phyloP scores from a whole-genome alignment of 1,139 yeast species.

The Sporopachydermia cereana region DNA sequence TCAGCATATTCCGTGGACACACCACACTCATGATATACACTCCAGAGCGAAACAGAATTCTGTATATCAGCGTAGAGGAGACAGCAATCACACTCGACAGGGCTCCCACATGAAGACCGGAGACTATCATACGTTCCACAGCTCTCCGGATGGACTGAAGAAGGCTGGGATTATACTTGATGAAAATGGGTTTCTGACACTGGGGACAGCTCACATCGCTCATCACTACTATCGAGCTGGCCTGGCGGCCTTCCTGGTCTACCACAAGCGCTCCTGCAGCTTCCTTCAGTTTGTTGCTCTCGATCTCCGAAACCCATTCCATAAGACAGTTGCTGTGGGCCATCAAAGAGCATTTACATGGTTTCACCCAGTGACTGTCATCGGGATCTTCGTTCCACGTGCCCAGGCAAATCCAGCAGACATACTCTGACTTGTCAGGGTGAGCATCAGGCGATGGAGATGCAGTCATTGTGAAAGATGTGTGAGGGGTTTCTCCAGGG shows the following conservation, averaged over 20 bases:
- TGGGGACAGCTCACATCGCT: conserved; percentile 30
- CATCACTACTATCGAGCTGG: conserved; percentile 10
- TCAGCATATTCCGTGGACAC: conserved; percentile 21
- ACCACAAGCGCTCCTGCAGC: conserved; percentile 10
- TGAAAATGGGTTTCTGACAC: conserved; percentile 27
- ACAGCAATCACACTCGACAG: conserved; percentile 20
- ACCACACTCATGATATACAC: conserved; percentile 24
- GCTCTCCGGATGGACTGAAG: conserved; percentile 18
- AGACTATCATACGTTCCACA: conserved; percentile 15
- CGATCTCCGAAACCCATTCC: conserved; percentile 31
- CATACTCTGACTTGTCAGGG: not conserved
- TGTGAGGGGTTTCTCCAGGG: too few species aligned
- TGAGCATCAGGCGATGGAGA: not conserved
- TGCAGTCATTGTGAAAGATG: too few species aligned
- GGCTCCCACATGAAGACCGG: conserved; percentile 16
- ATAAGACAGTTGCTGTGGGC: conserved; percentile 34
- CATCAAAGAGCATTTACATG: conserved; percentile 31
- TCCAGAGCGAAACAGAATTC: conserved; percentile 23
- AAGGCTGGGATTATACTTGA: conserved; percentile 19
- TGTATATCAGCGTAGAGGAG: conserved; percentile 17
- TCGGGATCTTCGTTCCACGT: conserved; percentile 29
- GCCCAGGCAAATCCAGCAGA: conserved; percentile 37
- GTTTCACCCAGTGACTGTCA: conserved; percentile 28
- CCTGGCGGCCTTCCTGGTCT: conserved; percentile 12
- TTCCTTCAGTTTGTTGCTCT: conserved; percentile 15